phyloP scores from a whole-genome alignment of 306 rosid species.

The Dalbergia cultrata region DNA sequence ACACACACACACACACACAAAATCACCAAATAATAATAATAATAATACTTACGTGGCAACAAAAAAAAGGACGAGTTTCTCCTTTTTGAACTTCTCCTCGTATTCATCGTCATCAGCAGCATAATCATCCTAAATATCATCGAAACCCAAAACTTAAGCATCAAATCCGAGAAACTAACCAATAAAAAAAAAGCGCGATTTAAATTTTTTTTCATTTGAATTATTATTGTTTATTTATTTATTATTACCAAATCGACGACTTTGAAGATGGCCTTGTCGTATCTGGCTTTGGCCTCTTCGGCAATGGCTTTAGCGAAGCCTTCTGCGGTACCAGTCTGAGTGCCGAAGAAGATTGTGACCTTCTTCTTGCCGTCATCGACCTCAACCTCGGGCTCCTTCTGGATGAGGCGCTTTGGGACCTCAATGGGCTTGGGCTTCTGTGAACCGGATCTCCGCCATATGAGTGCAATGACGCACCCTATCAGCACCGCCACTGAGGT shows the following conservation, averaged over 20 bases:
- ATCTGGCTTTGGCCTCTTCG: constrained; percentile 90
- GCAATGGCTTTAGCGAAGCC: constrained; percentile 96
- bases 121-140: constrained; percentile 77
- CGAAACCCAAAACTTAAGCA: constrained; percentile 18
- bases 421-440: constrained; percentile 54
- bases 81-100: constrained; percentile 80
- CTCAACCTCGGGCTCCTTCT: constrained; percentile 59
- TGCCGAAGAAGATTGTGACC: constrained; percentile 92
- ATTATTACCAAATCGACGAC: constrained; percentile 83
- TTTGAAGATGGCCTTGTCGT: constrained; percentile 79
- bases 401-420: constrained; percentile 59
- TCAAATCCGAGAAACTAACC: constrained; percentile 31
- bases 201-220: too few species aligned
- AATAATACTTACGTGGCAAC: constrained; percentile 86
- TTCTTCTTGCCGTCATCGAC: constrained; percentile 82
- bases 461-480: constrained; percentile 79
- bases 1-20: neutral
- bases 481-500: constrained; percentile 89
- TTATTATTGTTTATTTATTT: too few species aligned
- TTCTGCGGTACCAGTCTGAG: constrained; percentile 99
- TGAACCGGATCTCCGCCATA: constrained; percentile 79
- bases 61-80: constrained; percentile 74
- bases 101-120: constrained; percentile 83
- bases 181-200: neutral
- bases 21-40: neutral